Percentiles rank a stretch among this genome's conserved stretches.
Evolutionary conservation across 2,329 filamentous ascomycete genomes (phyloP).

Genomic region (Ophiostoma perfectum): DNA sequence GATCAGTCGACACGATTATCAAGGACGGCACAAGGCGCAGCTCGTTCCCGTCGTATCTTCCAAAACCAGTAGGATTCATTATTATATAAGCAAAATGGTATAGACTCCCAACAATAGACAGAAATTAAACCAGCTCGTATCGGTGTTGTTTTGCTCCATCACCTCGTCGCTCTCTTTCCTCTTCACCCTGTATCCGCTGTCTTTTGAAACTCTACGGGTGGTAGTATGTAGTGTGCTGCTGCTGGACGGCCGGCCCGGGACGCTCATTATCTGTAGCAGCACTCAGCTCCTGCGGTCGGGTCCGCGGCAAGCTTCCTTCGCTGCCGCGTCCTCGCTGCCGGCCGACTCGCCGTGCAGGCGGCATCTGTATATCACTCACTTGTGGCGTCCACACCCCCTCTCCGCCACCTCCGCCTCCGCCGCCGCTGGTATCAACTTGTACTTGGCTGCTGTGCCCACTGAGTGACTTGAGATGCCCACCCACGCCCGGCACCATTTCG

Average conservation of each 20-base stretch:
- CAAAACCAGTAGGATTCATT: background rate
- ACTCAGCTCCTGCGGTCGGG: constrained; percentile 22
- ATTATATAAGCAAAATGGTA: background rate
- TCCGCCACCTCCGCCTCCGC: background rate
- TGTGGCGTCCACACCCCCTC: constrained; percentile 33
- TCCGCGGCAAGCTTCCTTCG: background rate
- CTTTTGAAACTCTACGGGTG: constrained; percentile 16
- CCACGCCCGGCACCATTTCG: constrained; percentile 5
- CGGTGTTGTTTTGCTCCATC: background rate
- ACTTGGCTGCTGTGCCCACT: constrained; percentile 6
- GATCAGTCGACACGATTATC: background rate
- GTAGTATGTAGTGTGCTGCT: constrained; percentile 23
- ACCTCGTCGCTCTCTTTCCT: background rate
- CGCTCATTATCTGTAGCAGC: background rate
- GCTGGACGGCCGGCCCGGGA: background rate
- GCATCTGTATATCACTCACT: constrained; percentile 32
- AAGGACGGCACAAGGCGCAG: background rate
- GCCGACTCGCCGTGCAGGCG: constrained; percentile 18
- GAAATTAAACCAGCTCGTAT: background rate
- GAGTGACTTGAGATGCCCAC: constrained; percentile 28
- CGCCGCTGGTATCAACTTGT: too few species aligned
- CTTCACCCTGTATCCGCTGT: background rate
- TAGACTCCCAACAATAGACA: background rate
- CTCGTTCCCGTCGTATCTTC: background rate
- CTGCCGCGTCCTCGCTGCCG: constrained; percentile 19